These are phyloP conservation scores for Angophora floribunda DNA, from an alignment of 345 rosid genomes.

Conservation along the genomic window DNA sequence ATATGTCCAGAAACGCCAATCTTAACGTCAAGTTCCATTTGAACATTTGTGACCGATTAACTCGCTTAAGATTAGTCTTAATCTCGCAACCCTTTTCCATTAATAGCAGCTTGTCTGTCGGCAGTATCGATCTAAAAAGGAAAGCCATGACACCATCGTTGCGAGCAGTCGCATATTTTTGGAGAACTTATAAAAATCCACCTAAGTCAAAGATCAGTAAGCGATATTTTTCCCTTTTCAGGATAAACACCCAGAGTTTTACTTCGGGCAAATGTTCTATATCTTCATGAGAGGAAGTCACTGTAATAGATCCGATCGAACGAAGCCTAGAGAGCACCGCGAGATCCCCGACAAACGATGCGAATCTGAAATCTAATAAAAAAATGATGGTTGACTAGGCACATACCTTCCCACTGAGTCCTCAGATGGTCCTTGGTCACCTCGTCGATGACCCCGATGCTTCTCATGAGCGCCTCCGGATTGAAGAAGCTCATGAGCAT, in stretches of 20 bases:
- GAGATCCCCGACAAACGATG: background rate
- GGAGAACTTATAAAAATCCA: no score
- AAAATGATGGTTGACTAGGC: background rate
- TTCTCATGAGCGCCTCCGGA: background rate
- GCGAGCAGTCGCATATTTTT: no score
- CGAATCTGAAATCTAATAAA: no score
- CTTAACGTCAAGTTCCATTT: background rate
- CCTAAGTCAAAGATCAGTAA: no score
- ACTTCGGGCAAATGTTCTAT: no score
- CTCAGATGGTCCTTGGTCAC: background rate
- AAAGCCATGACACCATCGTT: no score
- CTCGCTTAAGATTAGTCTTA: background rate
- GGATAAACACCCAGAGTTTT: no score
- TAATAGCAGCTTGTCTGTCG: no score
- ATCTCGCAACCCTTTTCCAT: background rate
- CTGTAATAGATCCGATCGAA: background rate
- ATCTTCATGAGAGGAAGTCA: no score
- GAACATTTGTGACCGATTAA: background rate
- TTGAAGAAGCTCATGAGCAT: background rate
- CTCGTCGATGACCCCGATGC: background rate
- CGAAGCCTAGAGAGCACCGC: background rate
- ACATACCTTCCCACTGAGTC: conserved; percentile 10
- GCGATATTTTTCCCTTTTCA: no score
- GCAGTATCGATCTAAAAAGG: no score
- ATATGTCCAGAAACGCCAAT: no score